Base-by-base conservation (phyloP, 352 stramenopile genomes). In the Phytophthora boehmeriae region DNA sequence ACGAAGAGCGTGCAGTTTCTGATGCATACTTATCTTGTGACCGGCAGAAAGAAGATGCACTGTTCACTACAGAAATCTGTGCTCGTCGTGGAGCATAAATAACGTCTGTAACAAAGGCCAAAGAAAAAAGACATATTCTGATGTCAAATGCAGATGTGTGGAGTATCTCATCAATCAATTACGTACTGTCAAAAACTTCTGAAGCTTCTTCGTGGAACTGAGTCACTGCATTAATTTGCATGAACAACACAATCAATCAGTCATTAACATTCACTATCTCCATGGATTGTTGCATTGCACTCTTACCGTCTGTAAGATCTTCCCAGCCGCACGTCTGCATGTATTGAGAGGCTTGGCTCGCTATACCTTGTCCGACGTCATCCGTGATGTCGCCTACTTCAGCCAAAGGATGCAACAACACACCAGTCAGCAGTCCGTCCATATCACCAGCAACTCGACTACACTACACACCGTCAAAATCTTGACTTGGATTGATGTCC, bases 181-280 rank as follows among this genome's bases (percentile, higher is more conserved):
- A 20, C 46, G 78, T 48, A 89, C 80, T 80, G 60, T 87, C 79
- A 83, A 87, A 89, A 75, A 83, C 73, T 61, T 89, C 76, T 23
- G 80, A 89, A 30, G 70, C 63, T 75, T 89, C 80, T 41, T 89
- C 79, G 39, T 62, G 59, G 38, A 78, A 65, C 54, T 88, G 71
- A 23, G 72, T 73, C 41, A 69, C 78, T 88, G 28, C 38, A 45
- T 30, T 34, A 19, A 14, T 60, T 39, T 2, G 9, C 16, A 41
- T 14, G 10, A 41, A 9, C 4, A 41, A 63, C 25, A 69, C 17
- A 69, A 59, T 48, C 39, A 61, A 69, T 17, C 45, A 20, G 51
- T 60, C 30, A 46, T 60, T 51, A 71, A 23, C 4, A 67, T 1
- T 52, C 19, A 39, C 16, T 51, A 61, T 9, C 22, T 11, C 52